Percentiles rank a stretch among this genome's conserved stretches.
Evolutionary conservation across 441 rosid species (phyloP).

Genomic region (Biscutella auriculata): DNA sequence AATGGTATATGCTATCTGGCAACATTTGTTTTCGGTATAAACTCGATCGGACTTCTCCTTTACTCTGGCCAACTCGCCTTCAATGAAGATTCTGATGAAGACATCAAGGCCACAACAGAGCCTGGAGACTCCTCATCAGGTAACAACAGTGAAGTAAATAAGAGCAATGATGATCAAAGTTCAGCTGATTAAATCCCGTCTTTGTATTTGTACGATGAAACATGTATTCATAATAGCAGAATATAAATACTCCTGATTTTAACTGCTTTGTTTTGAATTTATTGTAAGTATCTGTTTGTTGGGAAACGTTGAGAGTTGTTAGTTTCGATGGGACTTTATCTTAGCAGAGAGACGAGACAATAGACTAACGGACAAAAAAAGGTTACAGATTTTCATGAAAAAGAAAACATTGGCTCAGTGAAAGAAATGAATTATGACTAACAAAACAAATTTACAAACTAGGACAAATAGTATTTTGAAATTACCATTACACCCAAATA

Average conservation of each 20-base stretch:
- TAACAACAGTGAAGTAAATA: constrained; percentile 19
- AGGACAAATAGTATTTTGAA: constrained; percentile 13
- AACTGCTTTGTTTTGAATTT: background rate
- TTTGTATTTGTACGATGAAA: constrained; percentile 16
- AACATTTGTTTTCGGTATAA: constrained; percentile 74
- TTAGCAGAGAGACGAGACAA: constrained; percentile 7
- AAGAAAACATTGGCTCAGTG: background rate
- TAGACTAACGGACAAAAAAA: constrained; percentile 16
- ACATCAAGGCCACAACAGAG: constrained; percentile 24
- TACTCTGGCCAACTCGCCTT: constrained; percentile 67
- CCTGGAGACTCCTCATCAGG: constrained; percentile 14
- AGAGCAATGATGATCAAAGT: constrained; percentile 32
- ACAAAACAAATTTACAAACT: constrained; percentile 33
- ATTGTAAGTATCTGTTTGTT: constrained; percentile 11
- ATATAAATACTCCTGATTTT: background rate
- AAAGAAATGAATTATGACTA: constrained; percentile 1
- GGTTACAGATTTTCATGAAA: constrained; percentile 8
- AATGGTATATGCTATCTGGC: constrained; percentile 87
- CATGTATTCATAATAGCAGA: background rate
- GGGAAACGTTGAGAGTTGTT: constrained; percentile 12
- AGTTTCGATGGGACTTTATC: constrained; percentile 21
- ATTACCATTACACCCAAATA: constrained; percentile 26
- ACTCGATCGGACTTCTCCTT: constrained; percentile 62
- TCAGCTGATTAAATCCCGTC: constrained; percentile 26
- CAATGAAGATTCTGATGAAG: constrained; percentile 30